These are phyloP conservation scores for Debaryomyces tyrocola DNA, from an alignment of 805 yeast genomes.

Conservation along the genomic window DNA sequence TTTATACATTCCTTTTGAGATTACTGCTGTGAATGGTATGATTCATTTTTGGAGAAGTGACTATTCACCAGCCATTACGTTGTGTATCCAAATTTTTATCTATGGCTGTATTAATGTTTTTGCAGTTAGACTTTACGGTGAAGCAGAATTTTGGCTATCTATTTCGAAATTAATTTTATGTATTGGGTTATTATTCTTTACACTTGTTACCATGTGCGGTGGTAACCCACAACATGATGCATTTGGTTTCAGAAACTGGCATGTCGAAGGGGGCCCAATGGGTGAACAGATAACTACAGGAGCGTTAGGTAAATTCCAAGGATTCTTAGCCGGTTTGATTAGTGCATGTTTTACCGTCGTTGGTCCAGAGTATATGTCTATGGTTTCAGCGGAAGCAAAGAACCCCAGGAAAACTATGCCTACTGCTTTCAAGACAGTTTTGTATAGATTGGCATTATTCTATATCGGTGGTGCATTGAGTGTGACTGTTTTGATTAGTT, in stretches of 20 bases:
- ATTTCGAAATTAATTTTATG: constrained; percentile 39
- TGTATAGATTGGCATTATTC: constrained; percentile 44
- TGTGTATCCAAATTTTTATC: constrained; percentile 41
- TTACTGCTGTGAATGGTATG: constrained; percentile 52
- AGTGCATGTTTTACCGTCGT: constrained; percentile 41
- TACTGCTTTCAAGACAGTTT: constrained; percentile 41
- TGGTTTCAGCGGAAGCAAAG: constrained; percentile 45
- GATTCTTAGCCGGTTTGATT: constrained; percentile 39
- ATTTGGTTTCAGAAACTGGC: constrained; percentile 36
- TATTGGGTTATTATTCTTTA: constrained; percentile 38
- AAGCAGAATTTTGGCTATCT: constrained; percentile 48
- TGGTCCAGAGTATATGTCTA: constrained; percentile 46
- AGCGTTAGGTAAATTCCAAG: constrained; percentile 38
- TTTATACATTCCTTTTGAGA: constrained; percentile 48
- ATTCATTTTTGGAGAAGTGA: constrained; percentile 53
- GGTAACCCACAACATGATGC: constrained; percentile 36
- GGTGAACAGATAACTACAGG: constrained; percentile 40
- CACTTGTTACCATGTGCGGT: constrained; percentile 39
- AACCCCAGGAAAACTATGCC: constrained; percentile 43
- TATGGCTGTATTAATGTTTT: constrained; percentile 45
- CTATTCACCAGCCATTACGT: constrained; percentile 48
- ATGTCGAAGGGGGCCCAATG: constrained; percentile 37
- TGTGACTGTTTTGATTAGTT: constrained; percentile 39
- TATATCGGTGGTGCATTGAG: constrained; percentile 45
- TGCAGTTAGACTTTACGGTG: constrained; percentile 52